Conservation (phyloP, 202 grass and related monocot species). For the Miscanthus sacchariflorus region DNA sequence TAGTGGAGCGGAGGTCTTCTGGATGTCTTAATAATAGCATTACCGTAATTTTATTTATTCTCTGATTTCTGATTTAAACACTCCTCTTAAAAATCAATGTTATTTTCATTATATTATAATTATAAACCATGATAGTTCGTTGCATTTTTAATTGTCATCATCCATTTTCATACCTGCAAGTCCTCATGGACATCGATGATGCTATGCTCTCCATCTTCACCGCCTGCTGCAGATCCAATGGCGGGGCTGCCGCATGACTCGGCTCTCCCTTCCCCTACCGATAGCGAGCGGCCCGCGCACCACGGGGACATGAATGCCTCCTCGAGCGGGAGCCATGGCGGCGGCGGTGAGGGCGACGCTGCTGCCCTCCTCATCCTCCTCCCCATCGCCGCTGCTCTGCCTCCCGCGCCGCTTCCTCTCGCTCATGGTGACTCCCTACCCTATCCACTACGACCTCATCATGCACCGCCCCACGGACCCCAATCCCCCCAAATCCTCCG, state of each 20-base stretch:
- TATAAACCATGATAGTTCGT: too few species aligned
- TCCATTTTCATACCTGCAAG: too few species aligned
- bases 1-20: too few species aligned
- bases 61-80: too few species aligned
- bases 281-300: slow-evolving; percentile 29
- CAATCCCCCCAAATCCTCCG: slow-evolving; percentile 29
- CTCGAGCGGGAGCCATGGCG: slow-evolving; percentile 30
- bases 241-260: background rate
- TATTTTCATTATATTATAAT: too few species aligned
- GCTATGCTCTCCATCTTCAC: background rate
- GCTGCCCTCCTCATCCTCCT: slow-evolving; percentile 35
- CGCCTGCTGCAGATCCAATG: slow-evolving; percentile 26
- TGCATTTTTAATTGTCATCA: too few species aligned
- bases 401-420: slow-evolving; percentile 58
- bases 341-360: slow-evolving; percentile 41
- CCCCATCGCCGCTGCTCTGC: background rate
- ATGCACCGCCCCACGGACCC: slow-evolving; percentile 66
- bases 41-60: too few species aligned
- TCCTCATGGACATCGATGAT: too few species aligned
- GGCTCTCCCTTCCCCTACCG: background rate
- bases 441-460: slow-evolving; percentile 88
- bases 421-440: slow-evolving; percentile 69
- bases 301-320: slow-evolving; percentile 22
- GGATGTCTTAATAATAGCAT: too few species aligned
- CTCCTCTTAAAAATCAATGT: too few species aligned